Base-by-base conservation (phyloP, 179 eudicot genomes). In the Gypsophila paniculata region DNA sequence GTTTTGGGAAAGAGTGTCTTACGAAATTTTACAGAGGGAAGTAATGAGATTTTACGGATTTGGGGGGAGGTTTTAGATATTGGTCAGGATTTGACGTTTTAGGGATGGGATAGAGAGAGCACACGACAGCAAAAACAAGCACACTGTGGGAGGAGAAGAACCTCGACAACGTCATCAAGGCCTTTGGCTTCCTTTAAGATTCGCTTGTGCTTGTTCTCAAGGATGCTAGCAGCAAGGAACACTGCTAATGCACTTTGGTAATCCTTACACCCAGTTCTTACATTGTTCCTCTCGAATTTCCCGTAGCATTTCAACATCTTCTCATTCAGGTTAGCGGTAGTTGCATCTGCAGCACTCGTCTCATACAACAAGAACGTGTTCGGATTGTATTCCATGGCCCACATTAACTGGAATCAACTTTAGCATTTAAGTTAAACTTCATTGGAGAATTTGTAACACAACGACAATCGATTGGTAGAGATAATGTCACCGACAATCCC, bases 361-460 rank as follows among this genome's bases (percentile, higher is more conserved):
- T 83, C 86, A 55, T 80, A 78, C 61, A 83, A 77, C 62, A 76
- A 75, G 77, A 80, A 83, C 18, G 75, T 77, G 76, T 83, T 83
- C n/a, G 86, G 86, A 59, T 83, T 83, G 83, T 77, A 83, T 75
- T 83, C 86, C 86, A 83, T 83, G 71, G 84, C 86, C 82, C 84
- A 80, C 86, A 83, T 83, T 74, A 83, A 72, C 86, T 83, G 80
- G 55, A 77, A 83, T 39, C 44, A 74, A 78, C 42, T 48, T 74
- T 53, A 59, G 48, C 59, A 53, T 55, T 68, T 49, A 69, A 76
- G 75, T 54, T 55, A 79, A 72, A 54, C 80, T 63, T 42, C 60
- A 80, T 42, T 8, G 8, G 6, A 42, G 8, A 42, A 42, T 42
- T 42, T 42, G 11, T 0, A 42, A 42, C 3, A 42, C 46, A 7